Evolutionary conservation across 2,329 filamentous ascomycete genomes (phyloP).

Genomic region (Tolypocladium tundrense): DNA sequence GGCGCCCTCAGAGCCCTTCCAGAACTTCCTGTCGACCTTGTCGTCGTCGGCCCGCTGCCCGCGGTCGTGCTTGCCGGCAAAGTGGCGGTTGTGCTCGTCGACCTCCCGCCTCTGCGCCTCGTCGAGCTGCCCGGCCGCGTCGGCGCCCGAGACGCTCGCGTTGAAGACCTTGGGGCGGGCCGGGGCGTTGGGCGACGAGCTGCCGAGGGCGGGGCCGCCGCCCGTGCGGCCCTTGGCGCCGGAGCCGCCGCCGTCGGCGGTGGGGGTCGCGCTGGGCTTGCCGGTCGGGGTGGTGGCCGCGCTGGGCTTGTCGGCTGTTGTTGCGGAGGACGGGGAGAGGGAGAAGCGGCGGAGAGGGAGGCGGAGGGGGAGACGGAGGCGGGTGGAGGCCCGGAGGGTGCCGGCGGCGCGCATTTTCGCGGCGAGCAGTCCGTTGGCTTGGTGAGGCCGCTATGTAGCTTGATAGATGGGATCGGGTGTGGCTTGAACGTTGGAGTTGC

Average conservation of each 20-base stretch:
- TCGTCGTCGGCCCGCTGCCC: slow-evolving; percentile 30
- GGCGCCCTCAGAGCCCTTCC: too few relatives aligned
- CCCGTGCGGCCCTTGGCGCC: slow-evolving; percentile 24
- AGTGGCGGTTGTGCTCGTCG: slow-evolving; percentile 47
- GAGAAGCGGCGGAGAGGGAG: neutral
- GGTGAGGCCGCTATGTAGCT: too few relatives aligned
- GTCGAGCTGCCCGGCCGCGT: slow-evolving; percentile 22
- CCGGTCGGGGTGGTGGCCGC: neutral
- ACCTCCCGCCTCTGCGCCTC: slow-evolving; percentile 47
- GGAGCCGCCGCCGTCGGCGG: slow-evolving; percentile 7
- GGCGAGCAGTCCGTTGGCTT: too few relatives aligned
- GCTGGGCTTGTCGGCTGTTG: too few relatives aligned
- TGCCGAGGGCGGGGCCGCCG: slow-evolving; percentile 24
- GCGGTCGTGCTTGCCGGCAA: slow-evolving; percentile 42
- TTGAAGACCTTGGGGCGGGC: slow-evolving; percentile 43
- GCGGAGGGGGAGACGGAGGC: neutral
- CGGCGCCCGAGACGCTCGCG: slow-evolving; percentile 28
- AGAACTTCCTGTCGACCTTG: slow-evolving; percentile 46
- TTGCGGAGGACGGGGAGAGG: neutral
- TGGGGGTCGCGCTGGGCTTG: neutral
- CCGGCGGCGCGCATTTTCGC: too few relatives aligned
- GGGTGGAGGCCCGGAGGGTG: neutral
- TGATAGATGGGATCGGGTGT: too few relatives aligned
- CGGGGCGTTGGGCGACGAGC: slow-evolving; percentile 20
- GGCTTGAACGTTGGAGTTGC: too few relatives aligned